Evolutionary conservation across 352 stramenopile species (phyloP), one percentile per base, ranked within the genome.

Genomic region (Nothophytophthora sp.): DNA sequence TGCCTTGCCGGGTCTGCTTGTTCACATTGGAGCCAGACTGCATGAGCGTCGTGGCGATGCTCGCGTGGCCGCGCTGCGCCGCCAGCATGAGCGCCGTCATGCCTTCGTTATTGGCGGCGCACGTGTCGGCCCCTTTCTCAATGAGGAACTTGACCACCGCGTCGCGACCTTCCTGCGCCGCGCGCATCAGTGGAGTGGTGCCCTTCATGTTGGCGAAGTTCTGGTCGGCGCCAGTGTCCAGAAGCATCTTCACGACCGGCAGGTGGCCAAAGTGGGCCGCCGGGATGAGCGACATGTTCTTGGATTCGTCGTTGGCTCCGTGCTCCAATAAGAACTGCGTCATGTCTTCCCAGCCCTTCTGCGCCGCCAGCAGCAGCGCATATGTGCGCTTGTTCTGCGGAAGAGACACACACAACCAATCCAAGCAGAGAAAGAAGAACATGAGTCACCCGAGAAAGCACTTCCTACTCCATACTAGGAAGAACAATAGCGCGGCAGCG

Each of bases 191-290:
- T 15, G 86, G 83, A 0, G 85, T 95, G 2, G 86, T 95, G 41
- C 86, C 86, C 54, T 95, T 95, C 65, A 86, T 86, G 57, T 95
- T 95, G 35, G 83, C 82, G 33, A 82, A 95, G 39, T 95, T 95
- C 37, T 87, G 77, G 38, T 90, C 55, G 12, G 79, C 82, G 16
- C 74, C 80, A 9, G 65, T 73, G 29, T 86, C 65, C 13, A 95
- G 56, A n/a, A 95, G 65, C 49, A 90, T 62, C 10, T 80, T 61
- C 0, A 95, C 86, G 9, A 92, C 76, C 0, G 68, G 47, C 19
- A 93, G 63, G 62, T 95, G 85, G 2, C 85, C 85, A 39, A 95
- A 95, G 24, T 95, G 85, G 20, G 85, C 81, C 0, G 85, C 85
- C 12, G 85, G 85, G 20, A 95, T 92, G 24, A 95, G 73, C 16